Percentiles rank a stretch among this genome's conserved stretches.
These are phyloP conservation scores for Tremella yokohamensis DNA, from an alignment of 768 basidiomycete genomes.

Conservation along the genomic window DNA sequence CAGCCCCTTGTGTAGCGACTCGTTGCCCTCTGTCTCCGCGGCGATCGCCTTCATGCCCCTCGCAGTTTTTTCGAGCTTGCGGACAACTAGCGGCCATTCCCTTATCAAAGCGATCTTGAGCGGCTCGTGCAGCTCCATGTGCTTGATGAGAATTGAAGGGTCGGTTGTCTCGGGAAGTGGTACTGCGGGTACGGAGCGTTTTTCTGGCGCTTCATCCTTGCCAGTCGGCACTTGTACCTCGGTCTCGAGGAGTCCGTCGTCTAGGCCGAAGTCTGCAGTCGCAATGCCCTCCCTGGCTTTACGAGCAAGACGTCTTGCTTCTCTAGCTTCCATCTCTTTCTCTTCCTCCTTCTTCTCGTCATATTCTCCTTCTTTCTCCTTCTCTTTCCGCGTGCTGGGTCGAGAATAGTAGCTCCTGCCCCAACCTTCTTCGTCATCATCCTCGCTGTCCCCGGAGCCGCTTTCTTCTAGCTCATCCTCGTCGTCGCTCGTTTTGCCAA, in stretches of 20 bases:
- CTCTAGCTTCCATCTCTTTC: slow-evolving; percentile 80
- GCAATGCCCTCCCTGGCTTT: slow-evolving; percentile 66
- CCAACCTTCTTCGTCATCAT: slow-evolving; percentile 66
- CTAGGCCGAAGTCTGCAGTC: slow-evolving; percentile 76
- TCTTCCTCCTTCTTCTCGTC: slow-evolving; percentile 84
- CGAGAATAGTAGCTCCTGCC: slow-evolving; percentile 76
- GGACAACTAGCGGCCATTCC: slow-evolving; percentile 48
- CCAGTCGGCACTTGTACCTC: background rate
- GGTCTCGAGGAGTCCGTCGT: slow-evolving; percentile 51
- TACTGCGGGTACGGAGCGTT: background rate
- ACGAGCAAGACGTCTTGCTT: slow-evolving; percentile 72
- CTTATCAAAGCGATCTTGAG: slow-evolving; percentile 47
- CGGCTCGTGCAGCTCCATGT: slow-evolving; percentile 45
- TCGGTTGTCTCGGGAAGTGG: slow-evolving; percentile 29
- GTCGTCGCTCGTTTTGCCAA: slow-evolving; percentile 42
- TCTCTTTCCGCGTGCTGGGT: slow-evolving; percentile 47
- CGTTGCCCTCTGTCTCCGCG: slow-evolving; percentile 32
- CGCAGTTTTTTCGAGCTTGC: slow-evolving; percentile 45
- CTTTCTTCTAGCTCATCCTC: slow-evolving; percentile 19
- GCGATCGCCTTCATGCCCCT: slow-evolving; percentile 46
- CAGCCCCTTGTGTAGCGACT: slow-evolving; percentile 39
- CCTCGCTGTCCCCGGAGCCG: slow-evolving; percentile 13
- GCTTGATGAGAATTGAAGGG: slow-evolving; percentile 31
- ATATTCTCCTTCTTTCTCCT: slow-evolving; percentile 58
- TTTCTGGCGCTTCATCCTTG: slow-evolving; percentile 6